phyloP scores from a whole-genome alignment of 164 flowering plant species.

The Malania oleifera region DNA sequence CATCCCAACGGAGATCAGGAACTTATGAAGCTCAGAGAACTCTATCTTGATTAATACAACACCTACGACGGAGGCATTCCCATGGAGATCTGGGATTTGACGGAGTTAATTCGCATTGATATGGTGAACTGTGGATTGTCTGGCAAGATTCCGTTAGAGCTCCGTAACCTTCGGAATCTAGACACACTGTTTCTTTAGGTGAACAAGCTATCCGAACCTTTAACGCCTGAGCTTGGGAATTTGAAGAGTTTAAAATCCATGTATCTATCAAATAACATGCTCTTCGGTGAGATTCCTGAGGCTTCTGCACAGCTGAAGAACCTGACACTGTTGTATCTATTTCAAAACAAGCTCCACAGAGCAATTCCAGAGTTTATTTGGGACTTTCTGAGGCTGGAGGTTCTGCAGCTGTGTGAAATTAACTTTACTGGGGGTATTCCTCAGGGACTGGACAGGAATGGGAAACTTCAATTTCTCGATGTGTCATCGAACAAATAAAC shows the following conservation, averaged over 20 bases:
- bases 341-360: conserved; percentile 82
- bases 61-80: conserved; percentile 69
- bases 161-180: conserved; percentile 64
- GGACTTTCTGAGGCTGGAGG: conserved; percentile 75
- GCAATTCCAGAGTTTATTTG: conserved; percentile 78
- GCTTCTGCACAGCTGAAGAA: conserved; percentile 55
- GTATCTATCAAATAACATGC: conserved; percentile 82
- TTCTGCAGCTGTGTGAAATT: conserved; percentile 92
- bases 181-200: conserved; percentile 86
- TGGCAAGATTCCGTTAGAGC: conserved; percentile 75
- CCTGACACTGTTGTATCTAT: conserved; percentile 78
- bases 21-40: conserved; percentile 59
- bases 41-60: conserved; percentile 84
- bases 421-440: conserved; percentile 90
- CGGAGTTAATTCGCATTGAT: conserved; percentile 59
- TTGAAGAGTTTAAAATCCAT: conserved; percentile 75
- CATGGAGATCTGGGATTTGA: conserved; percentile 63
- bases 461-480: conserved; percentile 58
- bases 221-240: conserved; percentile 61
- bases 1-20: conserved; percentile 74
- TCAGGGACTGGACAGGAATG: conserved; percentile 53
- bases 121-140: conserved; percentile 75
- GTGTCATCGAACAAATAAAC: conserved; percentile 84
- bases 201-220: conserved; percentile 57
- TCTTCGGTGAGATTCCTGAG: conserved; percentile 73